Percentiles rank a stretch among this genome's conserved stretches.
Conservation (phyloP, 2,329 filamentous ascomycete genomes). For the Fusarium sp. region DNA sequence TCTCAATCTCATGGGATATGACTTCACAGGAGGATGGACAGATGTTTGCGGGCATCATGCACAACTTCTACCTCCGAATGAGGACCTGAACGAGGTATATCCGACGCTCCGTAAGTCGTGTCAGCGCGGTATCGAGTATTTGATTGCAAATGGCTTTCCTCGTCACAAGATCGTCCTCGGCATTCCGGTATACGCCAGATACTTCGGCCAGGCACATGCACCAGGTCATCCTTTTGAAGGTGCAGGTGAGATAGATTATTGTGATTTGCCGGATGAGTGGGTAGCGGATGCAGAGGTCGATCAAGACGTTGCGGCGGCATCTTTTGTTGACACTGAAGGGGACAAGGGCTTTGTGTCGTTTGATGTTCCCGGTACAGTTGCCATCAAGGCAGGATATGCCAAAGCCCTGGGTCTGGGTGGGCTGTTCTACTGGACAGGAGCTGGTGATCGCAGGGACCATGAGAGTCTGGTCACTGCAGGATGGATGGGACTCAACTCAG, state of each 20-base stretch:
- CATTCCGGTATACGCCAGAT: conserved; percentile 71
- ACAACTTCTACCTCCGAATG: conserved; percentile 63
- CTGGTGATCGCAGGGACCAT: conserved; percentile 64
- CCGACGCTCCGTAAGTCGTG: conserved; percentile 57
- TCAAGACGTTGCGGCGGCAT: conserved; percentile 65
- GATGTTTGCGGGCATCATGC: conserved; percentile 71
- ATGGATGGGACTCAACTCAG: conserved; percentile 59
- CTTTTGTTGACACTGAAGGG: conserved; percentile 58
- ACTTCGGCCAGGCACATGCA: conserved; percentile 65
- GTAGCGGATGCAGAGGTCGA: conserved; percentile 58
- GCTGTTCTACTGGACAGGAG: conserved; percentile 76
- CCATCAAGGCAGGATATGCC: conserved; percentile 70
- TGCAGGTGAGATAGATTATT: conserved; percentile 69
- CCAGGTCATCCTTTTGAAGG: conserved; percentile 64
- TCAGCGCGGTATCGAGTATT: conserved; percentile 66
- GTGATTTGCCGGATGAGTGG: conserved; percentile 67
- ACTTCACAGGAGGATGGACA: conserved; percentile 73
- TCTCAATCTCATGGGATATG: conserved; percentile 76
- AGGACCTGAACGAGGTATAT: conserved; percentile 38
- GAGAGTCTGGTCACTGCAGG: conserved; percentile 71
- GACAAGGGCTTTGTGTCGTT: conserved; percentile 70
- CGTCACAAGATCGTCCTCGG: conserved; percentile 70
- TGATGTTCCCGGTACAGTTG: conserved; percentile 70
- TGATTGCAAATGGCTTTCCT: conserved; percentile 65
- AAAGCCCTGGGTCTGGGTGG: conserved; percentile 66